Evolutionary conservation across 495 filamentous ascomycete species (phyloP), one percentile per base, ranked within the genome.

Genomic region (Xylaria telfairii): DNA sequence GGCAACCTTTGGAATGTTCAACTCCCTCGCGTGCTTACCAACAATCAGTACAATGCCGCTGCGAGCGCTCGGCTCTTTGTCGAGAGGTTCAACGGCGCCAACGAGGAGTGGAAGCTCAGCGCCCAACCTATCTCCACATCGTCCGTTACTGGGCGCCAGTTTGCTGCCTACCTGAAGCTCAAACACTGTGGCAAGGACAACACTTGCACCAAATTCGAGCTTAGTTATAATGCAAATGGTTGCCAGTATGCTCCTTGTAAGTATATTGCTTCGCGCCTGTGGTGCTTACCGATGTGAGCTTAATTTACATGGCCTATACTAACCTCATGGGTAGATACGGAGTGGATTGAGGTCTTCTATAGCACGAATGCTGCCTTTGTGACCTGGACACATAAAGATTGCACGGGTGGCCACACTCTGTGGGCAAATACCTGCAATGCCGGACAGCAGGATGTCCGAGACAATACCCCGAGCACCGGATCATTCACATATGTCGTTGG

Each of bases 161-260:
- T 32, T 15, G 56, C 56, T 19, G 56, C 56, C 15, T 60, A 60
- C 56, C 56, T 60, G 15, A 60, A 39, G 56, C 34, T 60, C 13
- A 12, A 60, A 21, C 34, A 60, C 56, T 60, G 56, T 28, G 34
- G 34, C 56, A 37, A 60, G 34, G 28, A 60, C 56, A 39, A 39
- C 56, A 39, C 56, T 28, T 60, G 56, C 56, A 60, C 56, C 28
- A 12, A 60, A 15, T 60, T 60, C 56, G 56, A 60, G 56, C 56
- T 60, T 28, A 60, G 56, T n/a, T 60, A 60, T 7, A 60, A 60
- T 28, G 28, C 56, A 12, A 60, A 60, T 17, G 28, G 7, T 19
- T 60, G 56, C 28, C 56, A 60, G 28, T 32, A 60, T 9, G 56
- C 56, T 32, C 56, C 56, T 51, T 51, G 47, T 51, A 51, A 51